These are phyloP conservation scores for Starmera stellimalicola DNA, from an alignment of 1,139 yeast species.

Conservation along the genomic window DNA sequence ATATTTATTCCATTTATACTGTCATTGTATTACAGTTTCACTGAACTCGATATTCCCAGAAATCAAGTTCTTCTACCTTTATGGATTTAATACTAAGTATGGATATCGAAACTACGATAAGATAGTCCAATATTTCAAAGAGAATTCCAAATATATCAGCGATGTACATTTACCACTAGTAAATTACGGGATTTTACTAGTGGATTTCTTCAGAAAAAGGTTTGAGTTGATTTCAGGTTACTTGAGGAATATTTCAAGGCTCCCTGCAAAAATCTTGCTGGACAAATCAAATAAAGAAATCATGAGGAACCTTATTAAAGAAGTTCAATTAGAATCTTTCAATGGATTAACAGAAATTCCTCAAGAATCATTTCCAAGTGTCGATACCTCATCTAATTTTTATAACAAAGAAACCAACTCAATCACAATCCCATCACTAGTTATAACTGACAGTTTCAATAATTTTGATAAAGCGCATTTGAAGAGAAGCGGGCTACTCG, in stretches of 20 bases:
- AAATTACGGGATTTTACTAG: slow-evolving; percentile 23
- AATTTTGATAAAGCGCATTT: slow-evolving; percentile 15
- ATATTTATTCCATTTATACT: slow-evolving; percentile 23
- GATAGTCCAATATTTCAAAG: slow-evolving; percentile 7
- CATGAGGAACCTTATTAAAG: slow-evolving; percentile 12
- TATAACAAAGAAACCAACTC: slow-evolving; percentile 19
- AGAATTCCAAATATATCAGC: slow-evolving; percentile 5
- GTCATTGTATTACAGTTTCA: slow-evolving; percentile 21
- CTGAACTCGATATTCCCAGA: slow-evolving; percentile 29
- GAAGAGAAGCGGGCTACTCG: slow-evolving; percentile 12
- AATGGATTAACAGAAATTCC: slow-evolving; percentile 12
- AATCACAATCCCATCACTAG: slow-evolving; percentile 19
- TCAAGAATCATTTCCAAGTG: slow-evolving; percentile 14
- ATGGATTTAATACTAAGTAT: slow-evolving; percentile 26
- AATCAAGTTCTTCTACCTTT: slow-evolving; percentile 26
- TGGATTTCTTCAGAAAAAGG: slow-evolving; percentile 26
- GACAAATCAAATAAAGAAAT: slow-evolving; percentile 17
- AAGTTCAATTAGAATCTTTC: slow-evolving; percentile 13
- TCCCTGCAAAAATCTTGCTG: slow-evolving; percentile 19
- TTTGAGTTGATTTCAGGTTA: slow-evolving; percentile 19
- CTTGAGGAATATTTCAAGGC: slow-evolving; percentile 20
- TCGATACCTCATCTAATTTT: slow-evolving; percentile 13
- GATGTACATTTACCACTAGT: slow-evolving; percentile 12
- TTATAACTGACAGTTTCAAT: slow-evolving; percentile 9
- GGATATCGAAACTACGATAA: slow-evolving; percentile 15